A percentile compares a stretch with the other conserved stretches of the same genome.
These are phyloP conservation scores for Aspergillus vadensis DNA, from an alignment of 2,329 filamentous ascomycete species.

Conservation along the genomic window DNA sequence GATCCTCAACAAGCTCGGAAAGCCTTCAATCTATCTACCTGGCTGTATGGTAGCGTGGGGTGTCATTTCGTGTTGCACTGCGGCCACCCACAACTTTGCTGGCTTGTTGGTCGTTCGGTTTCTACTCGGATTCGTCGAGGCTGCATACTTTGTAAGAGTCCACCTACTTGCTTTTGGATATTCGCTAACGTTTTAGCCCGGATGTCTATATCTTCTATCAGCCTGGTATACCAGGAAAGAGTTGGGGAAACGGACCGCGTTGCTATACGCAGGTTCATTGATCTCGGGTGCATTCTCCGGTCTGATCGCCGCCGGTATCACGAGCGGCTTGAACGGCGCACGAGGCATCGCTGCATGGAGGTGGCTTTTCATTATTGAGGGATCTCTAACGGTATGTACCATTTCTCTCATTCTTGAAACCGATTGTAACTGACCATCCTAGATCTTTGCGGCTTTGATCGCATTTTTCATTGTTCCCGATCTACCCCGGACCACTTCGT, in stretches of 20 bases:
- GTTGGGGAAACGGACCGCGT: conserved; percentile 47
- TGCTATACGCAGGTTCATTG: conserved; percentile 51
- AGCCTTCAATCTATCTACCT: conserved; percentile 48
- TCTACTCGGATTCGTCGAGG: conserved; percentile 43
- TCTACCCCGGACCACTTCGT: conserved; percentile 57
- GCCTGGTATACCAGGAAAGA: conserved; percentile 54
- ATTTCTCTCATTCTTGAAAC: conserved; percentile 32
- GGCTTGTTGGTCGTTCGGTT: conserved; percentile 43
- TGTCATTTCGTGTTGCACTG: conserved; percentile 60
- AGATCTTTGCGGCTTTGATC: conserved; percentile 36
- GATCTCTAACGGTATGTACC: conserved; percentile 58
- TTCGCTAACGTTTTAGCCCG: conserved; percentile 23
- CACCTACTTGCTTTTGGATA: background rate
- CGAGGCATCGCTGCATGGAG: conserved; percentile 46
- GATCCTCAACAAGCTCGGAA: conserved; percentile 48
- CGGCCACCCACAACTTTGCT: conserved; percentile 40
- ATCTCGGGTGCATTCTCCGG: conserved; percentile 51
- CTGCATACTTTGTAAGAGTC: conserved; percentile 33
- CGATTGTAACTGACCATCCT: background rate
- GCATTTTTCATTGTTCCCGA: conserved; percentile 51
- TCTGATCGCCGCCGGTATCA: conserved; percentile 49
- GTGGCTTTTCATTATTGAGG: conserved; percentile 47
- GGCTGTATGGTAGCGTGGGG: conserved; percentile 60
- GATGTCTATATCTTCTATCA: conserved; percentile 44
- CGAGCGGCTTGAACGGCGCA: conserved; percentile 48